A percentile compares a stretch with the other conserved stretches of the same genome.
phyloP scores from a whole-genome alignment of 208 protist species.

The Leishmania lainsoni region DNA sequence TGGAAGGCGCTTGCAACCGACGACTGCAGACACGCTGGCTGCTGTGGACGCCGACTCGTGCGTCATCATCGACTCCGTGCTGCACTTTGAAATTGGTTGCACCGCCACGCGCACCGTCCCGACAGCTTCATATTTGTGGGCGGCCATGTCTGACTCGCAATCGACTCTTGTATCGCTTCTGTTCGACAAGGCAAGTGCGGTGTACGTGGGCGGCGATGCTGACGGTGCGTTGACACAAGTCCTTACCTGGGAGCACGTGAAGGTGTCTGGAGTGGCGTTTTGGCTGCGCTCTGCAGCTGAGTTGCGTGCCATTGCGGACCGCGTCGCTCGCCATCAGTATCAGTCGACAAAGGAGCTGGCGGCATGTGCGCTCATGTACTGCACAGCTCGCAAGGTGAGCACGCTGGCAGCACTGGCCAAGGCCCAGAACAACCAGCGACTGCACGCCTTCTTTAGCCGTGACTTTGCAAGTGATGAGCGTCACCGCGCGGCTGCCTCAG shows the following conservation, averaged over 20 bases:
- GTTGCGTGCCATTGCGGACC: conserved; percentile 72
- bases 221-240: conserved; percentile 2
- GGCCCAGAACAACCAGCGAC: conserved; percentile 69
- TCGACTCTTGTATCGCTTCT: conserved; percentile 43
- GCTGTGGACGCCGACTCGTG: conserved; percentile 7
- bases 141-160: conserved; percentile 74
- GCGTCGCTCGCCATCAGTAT: conserved; percentile 80
- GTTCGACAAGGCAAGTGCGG: conserved; percentile 29
- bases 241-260: conserved; percentile 70
- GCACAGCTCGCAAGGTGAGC: conserved; percentile 75
- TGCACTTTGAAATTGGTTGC: conserved; percentile 50
- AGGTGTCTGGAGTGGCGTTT: conserved; percentile 59
- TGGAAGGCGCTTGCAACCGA: conserved; percentile 55
- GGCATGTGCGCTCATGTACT: conserved; percentile 90
- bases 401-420: conserved; percentile 93
- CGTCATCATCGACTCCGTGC: conserved; percentile 35
- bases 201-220: conserved; percentile 24
- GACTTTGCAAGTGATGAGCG: conserved; percentile 76
- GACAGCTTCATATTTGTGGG: conserved; percentile 58
- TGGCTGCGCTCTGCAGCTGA: conserved; percentile 63
- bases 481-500: conserved; percentile 74
- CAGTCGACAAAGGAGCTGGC: conserved; percentile 70
- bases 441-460: conserved; percentile 90
- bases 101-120: conserved; percentile 46
- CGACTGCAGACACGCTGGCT: conserved; percentile 8